Base-by-base conservation (phyloP, 148 eudicot genomes). In the Spergularia bocconei region DNA sequence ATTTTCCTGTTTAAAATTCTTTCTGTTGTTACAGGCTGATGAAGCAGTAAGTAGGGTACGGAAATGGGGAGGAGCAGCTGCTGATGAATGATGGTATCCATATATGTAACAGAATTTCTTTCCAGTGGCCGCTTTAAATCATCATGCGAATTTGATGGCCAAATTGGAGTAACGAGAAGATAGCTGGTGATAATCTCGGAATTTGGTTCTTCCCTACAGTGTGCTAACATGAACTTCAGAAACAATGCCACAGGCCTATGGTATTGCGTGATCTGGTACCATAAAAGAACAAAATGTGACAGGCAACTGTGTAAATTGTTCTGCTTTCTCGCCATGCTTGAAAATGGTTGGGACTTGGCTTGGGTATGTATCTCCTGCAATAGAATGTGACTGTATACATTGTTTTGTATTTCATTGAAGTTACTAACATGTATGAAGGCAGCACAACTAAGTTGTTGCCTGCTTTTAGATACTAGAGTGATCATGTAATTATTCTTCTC, bases 51-150 rank as follows among this genome's bases (percentile, higher is more conserved):
- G 79, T 41, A 88, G 97, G 59, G 85, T 91, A 19, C 78, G 78
- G 23, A 86, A 69, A 75, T 91, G 97, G 97, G 97, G 97, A 64
- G 93, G 97, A 78, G 69, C 87, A 65, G 74, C 76, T 16, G 77
- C 86, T 67, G 77, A 79, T 14, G 72, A 88, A 56, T 86, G 73
- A 85, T 13, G 13, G 47, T 14, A 8, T 63, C 7, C 70, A 61
- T 7, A 53, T 44, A 6, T 54, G 57, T 71, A 57, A 21, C 12
- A 78, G 16, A 48, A 10, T 38, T 47, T 44, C 6, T n/a, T 39
- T 2, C 48, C 23, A 50, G 17, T 29, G 21, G 48, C 25, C 29
- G 52, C 3, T 64, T 13, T 47, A 14, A 62, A 8, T 60, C 36
- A 21, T 61, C 21, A 61, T 16, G 44, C 36, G 20, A 16, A 52